Evolutionary conservation across 2,329 filamentous ascomycete species (phyloP).

Genomic region (Fusarium sp.): DNA sequence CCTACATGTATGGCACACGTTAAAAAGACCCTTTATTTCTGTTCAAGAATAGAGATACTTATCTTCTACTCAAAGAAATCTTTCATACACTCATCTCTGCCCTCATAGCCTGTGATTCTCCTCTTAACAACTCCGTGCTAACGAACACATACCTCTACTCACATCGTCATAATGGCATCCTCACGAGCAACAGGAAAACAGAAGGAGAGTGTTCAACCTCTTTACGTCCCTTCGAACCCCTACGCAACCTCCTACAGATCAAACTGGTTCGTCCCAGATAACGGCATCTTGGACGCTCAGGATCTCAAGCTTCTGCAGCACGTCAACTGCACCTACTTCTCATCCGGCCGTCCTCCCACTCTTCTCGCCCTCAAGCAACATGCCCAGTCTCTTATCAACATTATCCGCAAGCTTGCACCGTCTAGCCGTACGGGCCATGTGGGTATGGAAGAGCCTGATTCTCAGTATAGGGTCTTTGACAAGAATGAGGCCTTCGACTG

Average conservation of each 20-base stretch:
- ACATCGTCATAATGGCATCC: constrained; percentile 5
- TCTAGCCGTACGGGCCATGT: constrained; percentile 45
- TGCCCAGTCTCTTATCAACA: constrained; percentile 64
- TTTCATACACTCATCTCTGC: constrained; percentile 1
- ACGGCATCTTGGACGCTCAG: constrained; percentile 30
- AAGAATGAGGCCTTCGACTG: constrained; percentile 67
- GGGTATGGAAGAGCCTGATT: constrained; percentile 15
- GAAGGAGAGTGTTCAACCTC: not conserved
- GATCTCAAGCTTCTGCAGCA: constrained; percentile 50
- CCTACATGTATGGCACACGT: not conserved
- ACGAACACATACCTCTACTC: not conserved
- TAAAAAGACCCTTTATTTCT: not conserved
- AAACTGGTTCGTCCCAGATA: constrained; percentile 37
- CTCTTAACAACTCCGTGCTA: too few relatives aligned
- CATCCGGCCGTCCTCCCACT: constrained; percentile 64
- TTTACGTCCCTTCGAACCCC: constrained; percentile 40
- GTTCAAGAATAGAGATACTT: constrained; percentile 2
- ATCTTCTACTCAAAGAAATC: not conserved
- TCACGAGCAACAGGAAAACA: constrained; percentile 5
- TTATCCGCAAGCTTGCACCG: constrained; percentile 62
- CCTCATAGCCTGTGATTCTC: not conserved
- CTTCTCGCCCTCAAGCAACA: constrained; percentile 70
- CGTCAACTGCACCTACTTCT: constrained; percentile 69
- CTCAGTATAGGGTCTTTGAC: constrained; percentile 51
- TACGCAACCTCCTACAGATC: constrained; percentile 46